Evolutionary conservation across 306 rosid species (phyloP), one percentile per base, ranked within the genome.

Genomic region (Myrica gale): DNA sequence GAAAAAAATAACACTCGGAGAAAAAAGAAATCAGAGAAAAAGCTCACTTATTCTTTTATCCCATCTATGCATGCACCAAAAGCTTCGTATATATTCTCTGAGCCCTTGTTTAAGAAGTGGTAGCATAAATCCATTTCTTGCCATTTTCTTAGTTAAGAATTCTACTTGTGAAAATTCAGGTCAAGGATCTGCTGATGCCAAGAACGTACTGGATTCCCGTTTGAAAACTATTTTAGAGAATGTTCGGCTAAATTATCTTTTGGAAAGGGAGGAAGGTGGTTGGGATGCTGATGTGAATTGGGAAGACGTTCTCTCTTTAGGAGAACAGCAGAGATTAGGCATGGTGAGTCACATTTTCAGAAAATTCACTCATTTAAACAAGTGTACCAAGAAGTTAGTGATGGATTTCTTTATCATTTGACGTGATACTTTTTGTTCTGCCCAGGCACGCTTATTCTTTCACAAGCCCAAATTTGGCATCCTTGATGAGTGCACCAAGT

Each of bases 401-500:
- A 60, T 10, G 42, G n/a, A 61, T 32, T 61, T 42, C 6, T 66
- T 43, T 66, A 66, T 66, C 7, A 60, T 51, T 66, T 87, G 79
- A 85, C 81, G 42, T 79, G 74, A 79, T 60, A 56, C 50, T 71
- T 77, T 66, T 39, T 84, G 41, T 76, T 79, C 15, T 85, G 43
- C 61, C 37, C 46, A 95, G 99, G 99, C 99, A 6, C 99, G 99
- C 71, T 67, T 95, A 78, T 95, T 95, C 88, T 95, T 92, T 88
- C 99, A 95, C 86, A 88, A 88, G 83, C 99, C 99, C 47, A 92
- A 84, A 72, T 92, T 88, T 72, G 99, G 92, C 16, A 95, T 95
- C 86, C 95, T 95, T 66, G 99, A 95, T 63, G 99, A 95, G 84
- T 95, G 99, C 82, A 95, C 99, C 85, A 95, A 95, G 99, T 95